Base-by-base conservation (phyloP, 2,329 filamentous ascomycete genomes). In the Alternaria incomplexa region DNA sequence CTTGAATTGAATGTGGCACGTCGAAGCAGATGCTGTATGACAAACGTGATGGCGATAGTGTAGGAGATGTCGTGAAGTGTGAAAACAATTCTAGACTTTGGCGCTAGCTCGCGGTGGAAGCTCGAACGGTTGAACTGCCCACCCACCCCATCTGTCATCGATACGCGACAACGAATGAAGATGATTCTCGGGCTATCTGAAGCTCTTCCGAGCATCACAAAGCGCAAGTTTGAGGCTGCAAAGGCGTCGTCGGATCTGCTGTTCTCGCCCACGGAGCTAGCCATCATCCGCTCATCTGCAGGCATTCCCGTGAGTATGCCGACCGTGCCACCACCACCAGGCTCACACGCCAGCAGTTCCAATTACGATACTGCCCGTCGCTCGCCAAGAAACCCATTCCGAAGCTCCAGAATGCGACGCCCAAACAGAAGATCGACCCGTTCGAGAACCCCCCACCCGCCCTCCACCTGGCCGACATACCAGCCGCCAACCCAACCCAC, bases 291-390 rank as follows among this genome's bases (percentile, higher is more conserved):
- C 58, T 80, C 78, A 12, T 76, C 75, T 10, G 61, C 71, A 28
- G 75, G 76, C 59, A 70, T 81, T 64, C 79, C 80, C 57, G 80
- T 81, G 65, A 65, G 78, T 72, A 64, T 56, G 40, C 59, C 61
- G 40, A 32, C 43, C 36, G 26, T 61, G 55, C 44, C 20, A 20
- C 25, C 52, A 26, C 43, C 46, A 56, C 26, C 11, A 20, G 22
- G 54, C 70, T 75, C 46, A 76, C 64, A 52, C 47, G 15, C 10
- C 36, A 26, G n/a, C 51, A 92, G 90, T 91, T 92, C 74, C 91
- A 93, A 80, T 81, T 93, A 3, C 89, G 90, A 55, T 93, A 88
- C 82, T 90, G 90, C 9, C 90, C 90, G 0, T 81, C 89, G 0
- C 83, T 93, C 5, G 89, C 89, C 51, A 87, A 87, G 72, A 93